Percentiles rank a stretch among this genome's conserved stretches.
Conservation (phyloP, 2,329 filamentous ascomycete species). For the Pseudodiploospora longispora region DNA sequence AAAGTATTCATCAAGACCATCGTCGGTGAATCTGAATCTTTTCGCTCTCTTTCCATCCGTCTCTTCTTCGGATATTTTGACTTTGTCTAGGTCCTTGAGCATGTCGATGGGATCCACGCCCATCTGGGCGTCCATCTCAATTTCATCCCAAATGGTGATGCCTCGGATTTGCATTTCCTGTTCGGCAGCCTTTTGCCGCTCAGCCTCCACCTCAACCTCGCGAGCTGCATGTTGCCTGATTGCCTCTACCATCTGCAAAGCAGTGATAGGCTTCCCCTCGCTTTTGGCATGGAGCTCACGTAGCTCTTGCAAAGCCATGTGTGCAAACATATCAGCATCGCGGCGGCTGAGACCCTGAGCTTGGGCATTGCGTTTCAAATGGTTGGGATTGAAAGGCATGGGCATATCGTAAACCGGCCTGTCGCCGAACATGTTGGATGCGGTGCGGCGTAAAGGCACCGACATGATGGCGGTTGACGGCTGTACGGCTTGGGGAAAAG, state of each 20-base stretch:
- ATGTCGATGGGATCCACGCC: not conserved
- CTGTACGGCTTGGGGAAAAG: no score
- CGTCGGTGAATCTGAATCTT: conserved; percentile 21
- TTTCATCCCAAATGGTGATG: conserved; percentile 1
- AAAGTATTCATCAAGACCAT: conserved; percentile 21
- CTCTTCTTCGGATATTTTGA: conserved; percentile 6
- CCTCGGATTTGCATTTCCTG: not conserved
- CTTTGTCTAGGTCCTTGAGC: conserved; percentile 5
- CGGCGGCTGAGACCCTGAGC: conserved; percentile 12
- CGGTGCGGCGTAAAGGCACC: conserved; percentile 1
- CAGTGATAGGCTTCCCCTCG: conserved; percentile 8
- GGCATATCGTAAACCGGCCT: conserved; percentile 10
- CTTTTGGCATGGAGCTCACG: conserved; percentile 9
- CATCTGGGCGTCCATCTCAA: not conserved
- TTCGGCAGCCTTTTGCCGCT: not conserved
- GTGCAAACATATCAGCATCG: conserved; percentile 14
- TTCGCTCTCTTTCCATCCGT: conserved; percentile 12
- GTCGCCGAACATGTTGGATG: not conserved
- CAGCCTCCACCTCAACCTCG: conserved; percentile 7
- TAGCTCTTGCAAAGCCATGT: conserved; percentile 14
- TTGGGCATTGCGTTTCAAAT: conserved; percentile 12
- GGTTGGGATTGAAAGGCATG: conserved; percentile 12
- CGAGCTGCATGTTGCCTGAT: conserved; percentile 13
- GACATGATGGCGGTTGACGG: conserved; percentile 5
- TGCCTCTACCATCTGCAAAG: conserved; percentile 12